Evolutionary conservation across 1,139 yeast species (phyloP), one percentile per base, ranked within the genome.

Genomic region (Kodamaea arcana): DNA sequence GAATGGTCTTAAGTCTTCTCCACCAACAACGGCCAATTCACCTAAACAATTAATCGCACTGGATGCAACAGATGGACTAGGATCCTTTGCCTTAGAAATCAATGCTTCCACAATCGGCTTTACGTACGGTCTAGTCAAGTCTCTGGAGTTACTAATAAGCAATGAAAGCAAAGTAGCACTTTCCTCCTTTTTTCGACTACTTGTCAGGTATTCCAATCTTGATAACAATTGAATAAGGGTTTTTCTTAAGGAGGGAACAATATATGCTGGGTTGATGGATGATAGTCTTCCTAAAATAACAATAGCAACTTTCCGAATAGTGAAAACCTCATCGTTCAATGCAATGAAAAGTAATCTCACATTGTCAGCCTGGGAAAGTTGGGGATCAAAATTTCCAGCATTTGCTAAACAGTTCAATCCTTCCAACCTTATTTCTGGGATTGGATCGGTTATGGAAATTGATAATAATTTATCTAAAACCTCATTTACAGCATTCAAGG

Each of bases 1-100:
- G 50, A 83, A 87, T 3, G 81, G 83, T 34, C 70, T 69, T 64
- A 92, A 73, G 39, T 83, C 90, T 52, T 84, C 94, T 3, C 96
- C 96, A 2, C 92, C 94, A 10, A 88, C 96, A 2, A 80, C 78
- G 0, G 97, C 75, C 28, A 92, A 65, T 48, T 87, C 96, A 7
- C 98, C 98, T 32, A 92, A 70, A n/a, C 97, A 94, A 20, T 75
- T 72, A 26, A 94, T 79, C 0, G 95, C 85, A 42, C 92, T 83
- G 0, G 96, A 77, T 0, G 95, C 88, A 3, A 88, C 96, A 0
- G 88, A 75, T 0, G 95, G 76, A 33, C 83, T 76, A 9, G 75
- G 47, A 48, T 86, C 95, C 33, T 76, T 73, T 0, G 94, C 85
- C 39, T 83, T 80, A 1, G 94, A 87, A 5, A 92, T 58, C 27